A percentile compares a stretch with the other conserved stretches of the same genome.
Evolutionary conservation across 768 basidiomycete species (phyloP).

Genomic region (Tricholomella constricta): DNA sequence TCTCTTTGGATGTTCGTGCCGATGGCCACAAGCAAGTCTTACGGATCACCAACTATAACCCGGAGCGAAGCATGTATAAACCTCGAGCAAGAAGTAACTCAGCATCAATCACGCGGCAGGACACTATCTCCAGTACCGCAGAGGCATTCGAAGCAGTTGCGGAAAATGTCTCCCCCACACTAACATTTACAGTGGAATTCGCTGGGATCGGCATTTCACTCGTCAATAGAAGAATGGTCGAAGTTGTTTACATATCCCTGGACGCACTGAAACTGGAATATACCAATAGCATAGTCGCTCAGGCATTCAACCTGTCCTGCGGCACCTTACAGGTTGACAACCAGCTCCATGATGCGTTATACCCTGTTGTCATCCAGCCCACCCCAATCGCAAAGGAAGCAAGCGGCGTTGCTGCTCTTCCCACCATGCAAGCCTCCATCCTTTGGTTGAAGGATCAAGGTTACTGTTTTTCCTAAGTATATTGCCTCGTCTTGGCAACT

Average conservation of each 20-base stretch:
- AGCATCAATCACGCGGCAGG: constrained; percentile 56
- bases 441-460: constrained; percentile 94
- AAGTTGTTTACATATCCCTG: constrained; percentile 87
- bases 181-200: constrained; percentile 73
- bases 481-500: not conserved
- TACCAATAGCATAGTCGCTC: constrained; percentile 73
- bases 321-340: constrained; percentile 96
- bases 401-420: constrained; percentile 76
- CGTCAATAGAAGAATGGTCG: constrained; percentile 82
- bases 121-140: constrained; percentile 66
- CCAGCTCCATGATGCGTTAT: constrained; percentile 94
- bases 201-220: constrained; percentile 93
- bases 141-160: constrained; percentile 87
- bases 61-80: constrained; percentile 86
- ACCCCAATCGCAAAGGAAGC: constrained; percentile 82
- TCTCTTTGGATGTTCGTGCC: constrained; percentile 92
- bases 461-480: constrained; percentile 29
- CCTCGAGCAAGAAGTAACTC: constrained; percentile 57
- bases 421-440: constrained; percentile 86
- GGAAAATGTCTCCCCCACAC: constrained; percentile 66
- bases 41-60: constrained; percentile 83
- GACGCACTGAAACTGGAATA: constrained; percentile 84
- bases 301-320: constrained; percentile 77
- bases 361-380: constrained; percentile 93
- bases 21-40: constrained; percentile 84